These are phyloP conservation scores for Tylopilus microsporus DNA, from an alignment of 1,284 basidiomycete genomes.

Conservation along the genomic window DNA sequence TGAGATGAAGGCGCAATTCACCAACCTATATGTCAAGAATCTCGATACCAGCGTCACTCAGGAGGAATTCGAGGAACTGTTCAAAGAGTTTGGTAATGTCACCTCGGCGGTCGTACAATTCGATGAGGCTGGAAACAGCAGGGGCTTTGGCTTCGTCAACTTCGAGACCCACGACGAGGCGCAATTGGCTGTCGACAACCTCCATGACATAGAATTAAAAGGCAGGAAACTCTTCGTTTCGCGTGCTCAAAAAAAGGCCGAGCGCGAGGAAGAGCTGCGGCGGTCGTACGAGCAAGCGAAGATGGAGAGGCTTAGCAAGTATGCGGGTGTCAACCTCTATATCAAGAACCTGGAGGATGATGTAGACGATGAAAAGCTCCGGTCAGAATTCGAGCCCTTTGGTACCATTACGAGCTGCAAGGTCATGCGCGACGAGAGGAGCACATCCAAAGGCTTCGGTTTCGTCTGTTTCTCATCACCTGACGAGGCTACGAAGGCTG, in stretches of 20 bases:
- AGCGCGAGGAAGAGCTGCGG: slow-evolving; percentile 96
- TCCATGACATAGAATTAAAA: slow-evolving; percentile 84
- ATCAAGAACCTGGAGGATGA: slow-evolving; percentile 98
- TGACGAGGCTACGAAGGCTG: slow-evolving; percentile 99
- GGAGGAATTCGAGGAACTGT: slow-evolving; percentile 85
- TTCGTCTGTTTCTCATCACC: slow-evolving; percentile 99
- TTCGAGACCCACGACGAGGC: slow-evolving; percentile 92
- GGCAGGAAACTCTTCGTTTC: slow-evolving; percentile 94
- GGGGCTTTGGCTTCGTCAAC: slow-evolving; percentile 99
- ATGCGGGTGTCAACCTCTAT: slow-evolving; percentile 98
- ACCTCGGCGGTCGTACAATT: slow-evolving; percentile 83
- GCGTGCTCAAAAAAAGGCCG: slow-evolving; percentile 97
- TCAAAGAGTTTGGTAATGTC: slow-evolving; percentile 77
- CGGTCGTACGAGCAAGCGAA: slow-evolving; percentile 93
- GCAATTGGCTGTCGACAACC: slow-evolving; percentile 81
- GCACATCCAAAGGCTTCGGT: slow-evolving; percentile 91
- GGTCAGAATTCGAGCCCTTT: slow-evolving; percentile 93
- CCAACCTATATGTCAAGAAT: slow-evolving; percentile 99
- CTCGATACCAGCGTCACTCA: slow-evolving; percentile 81
- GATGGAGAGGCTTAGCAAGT: slow-evolving; percentile 98
- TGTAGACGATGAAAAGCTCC: slow-evolving; percentile 92
- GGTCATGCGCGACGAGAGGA: slow-evolving; percentile 98
- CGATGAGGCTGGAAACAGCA: slow-evolving; percentile 87
- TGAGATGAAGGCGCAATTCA: slow-evolving; percentile 95
- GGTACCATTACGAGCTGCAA: slow-evolving; percentile 98